These are phyloP conservation scores for Paraconiothyrium brasiliense DNA, from an alignment of 2,329 filamentous ascomycete species.

Conservation along the genomic window DNA sequence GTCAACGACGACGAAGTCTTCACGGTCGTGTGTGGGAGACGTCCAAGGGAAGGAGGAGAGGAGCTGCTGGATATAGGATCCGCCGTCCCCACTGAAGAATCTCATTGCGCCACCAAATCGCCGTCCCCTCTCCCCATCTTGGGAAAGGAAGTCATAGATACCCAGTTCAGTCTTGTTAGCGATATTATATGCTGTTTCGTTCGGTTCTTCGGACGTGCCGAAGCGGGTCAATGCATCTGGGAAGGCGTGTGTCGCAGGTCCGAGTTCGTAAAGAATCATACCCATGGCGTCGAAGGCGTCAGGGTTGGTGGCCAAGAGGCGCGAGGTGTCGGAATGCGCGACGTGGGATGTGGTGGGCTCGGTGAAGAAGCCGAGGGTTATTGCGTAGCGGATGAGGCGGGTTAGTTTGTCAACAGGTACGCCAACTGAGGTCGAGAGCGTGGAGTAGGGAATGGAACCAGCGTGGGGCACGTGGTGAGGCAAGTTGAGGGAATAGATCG, in stretches of 20 bases:
- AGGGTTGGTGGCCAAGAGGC: neutral
- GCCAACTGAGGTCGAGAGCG: neutral
- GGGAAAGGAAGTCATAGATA: neutral
- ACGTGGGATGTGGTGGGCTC: neutral
- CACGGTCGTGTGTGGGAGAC: neutral
- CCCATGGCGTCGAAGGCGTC: conserved; percentile 9
- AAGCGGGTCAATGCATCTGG: neutral
- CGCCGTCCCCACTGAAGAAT: neutral
- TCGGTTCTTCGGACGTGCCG: neutral
- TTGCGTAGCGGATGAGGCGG: conserved; percentile 1
- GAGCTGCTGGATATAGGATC: neutral
- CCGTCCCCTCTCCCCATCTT: neutral
- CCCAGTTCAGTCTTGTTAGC: neutral
- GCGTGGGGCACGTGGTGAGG: conserved; percentile 1
- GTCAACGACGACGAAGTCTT: conserved; percentile 1
- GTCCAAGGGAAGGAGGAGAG: neutral
- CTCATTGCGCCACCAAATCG: conserved; percentile 3
- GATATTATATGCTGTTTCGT: conserved; percentile 3
- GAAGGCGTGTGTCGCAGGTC: neutral
- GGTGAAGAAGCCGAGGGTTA: neutral
- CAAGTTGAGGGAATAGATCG: neutral
- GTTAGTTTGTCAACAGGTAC: neutral
- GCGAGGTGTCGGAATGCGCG: conserved; percentile 1
- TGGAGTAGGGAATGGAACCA: neutral
- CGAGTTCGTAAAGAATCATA: conserved; percentile 5